Conservation (phyloP, 2,329 filamentous ascomycete species). For the Spiromastix sp. region DNA sequence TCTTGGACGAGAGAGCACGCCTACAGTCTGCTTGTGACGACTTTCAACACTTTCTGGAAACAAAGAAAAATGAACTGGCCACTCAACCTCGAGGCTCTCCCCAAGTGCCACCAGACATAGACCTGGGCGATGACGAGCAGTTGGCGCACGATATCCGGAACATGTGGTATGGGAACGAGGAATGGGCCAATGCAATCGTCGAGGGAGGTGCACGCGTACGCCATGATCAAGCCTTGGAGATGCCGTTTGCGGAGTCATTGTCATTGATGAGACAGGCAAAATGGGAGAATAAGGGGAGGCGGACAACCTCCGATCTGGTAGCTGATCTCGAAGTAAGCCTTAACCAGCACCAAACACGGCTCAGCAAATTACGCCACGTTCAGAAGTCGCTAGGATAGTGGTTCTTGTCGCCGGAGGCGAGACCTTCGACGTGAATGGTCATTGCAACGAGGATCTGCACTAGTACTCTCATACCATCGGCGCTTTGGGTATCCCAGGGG, state of each 20-base stretch:
- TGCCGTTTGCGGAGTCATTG: conserved; percentile 64
- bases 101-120: conserved; percentile 23
- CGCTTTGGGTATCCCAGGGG: too few species aligned
- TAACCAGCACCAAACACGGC: conserved; percentile 52
- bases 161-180: conserved; percentile 69
- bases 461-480: too few species aligned
- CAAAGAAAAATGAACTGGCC: conserved; percentile 50
- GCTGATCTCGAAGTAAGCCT: conserved; percentile 63
- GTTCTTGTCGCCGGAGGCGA: too few species aligned
- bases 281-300: conserved; percentile 32
- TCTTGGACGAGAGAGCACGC: conserved; percentile 50
- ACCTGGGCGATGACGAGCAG: conserved; percentile 26
- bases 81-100: conserved; percentile 19
- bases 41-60: conserved; percentile 54
- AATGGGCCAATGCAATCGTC: conserved; percentile 62
- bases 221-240: conserved; percentile 54
- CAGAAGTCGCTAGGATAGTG: too few species aligned
- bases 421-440: too few species aligned
- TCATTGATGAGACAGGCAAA: conserved; percentile 49
- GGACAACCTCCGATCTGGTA: conserved; percentile 33
- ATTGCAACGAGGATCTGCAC: too few species aligned
- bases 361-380: too few species aligned
- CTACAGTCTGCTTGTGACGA: conserved; percentile 49
- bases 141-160: conserved; percentile 51
- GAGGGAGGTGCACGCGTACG: conserved; percentile 51